Evolutionary conservation across 768 basidiomycete species (phyloP), one percentile per base, ranked within the genome.

Genomic region (Russula olivacea): DNA sequence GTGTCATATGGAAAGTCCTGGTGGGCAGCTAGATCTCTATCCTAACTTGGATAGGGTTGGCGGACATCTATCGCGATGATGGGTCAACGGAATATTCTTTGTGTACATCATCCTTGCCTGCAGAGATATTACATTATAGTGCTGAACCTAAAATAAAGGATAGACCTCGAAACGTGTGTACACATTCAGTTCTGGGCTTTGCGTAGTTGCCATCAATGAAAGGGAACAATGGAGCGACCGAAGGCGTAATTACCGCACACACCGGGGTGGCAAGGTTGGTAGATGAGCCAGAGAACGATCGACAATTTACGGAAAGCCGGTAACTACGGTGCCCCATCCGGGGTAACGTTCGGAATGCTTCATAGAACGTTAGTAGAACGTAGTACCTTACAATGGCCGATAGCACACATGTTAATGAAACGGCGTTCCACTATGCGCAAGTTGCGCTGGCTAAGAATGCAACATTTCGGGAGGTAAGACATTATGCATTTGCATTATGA

Each of bases 1-100:
- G 89, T 95, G 23, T 90, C 87, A 14, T 96, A 96, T 71, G 94
- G 94, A 23, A 93, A 92, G 70, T 79, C 81, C 19, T 92, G 89
- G 87, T 94, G 92, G 93, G 76, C 72, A 14, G 78, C 79, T 59
- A 78, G 88, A 61, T 56, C 61, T 21, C 28, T 59, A 32, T 51
- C 61, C 43, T 61, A 28, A 58, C 43, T 8, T 25, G 61, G 34
- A 48, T 49, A 38, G 55, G 49, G 52, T 36, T 48, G 47, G 43
- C 52, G 57, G 60, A 61, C 34, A 54, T 52, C 19, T 49, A 19
- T 62, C 59, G 52, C 52, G 55, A 45, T 36, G 45, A 40, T 36
- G 48, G 19, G 51, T 47, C 51, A 41, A 59, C 30, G 52, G 57
- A 55, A 47, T 21, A 59, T 54, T 60, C 38, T 43, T 54, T 30